These are phyloP conservation scores for Aspergillus biplanus DNA, from an alignment of 495 filamentous ascomycete species.

Conservation along the genomic window DNA sequence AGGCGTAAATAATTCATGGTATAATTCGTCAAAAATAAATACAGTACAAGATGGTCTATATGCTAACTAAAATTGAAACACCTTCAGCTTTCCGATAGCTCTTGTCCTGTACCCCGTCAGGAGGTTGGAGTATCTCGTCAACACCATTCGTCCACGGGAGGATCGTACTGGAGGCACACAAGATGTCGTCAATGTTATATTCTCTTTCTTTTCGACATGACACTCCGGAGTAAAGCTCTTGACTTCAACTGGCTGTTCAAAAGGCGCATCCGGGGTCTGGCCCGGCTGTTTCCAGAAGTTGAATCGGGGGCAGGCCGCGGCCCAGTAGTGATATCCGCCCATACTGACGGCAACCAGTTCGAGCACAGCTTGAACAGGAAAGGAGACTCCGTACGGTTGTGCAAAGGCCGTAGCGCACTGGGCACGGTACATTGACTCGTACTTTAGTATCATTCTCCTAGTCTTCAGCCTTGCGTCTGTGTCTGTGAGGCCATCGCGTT, in stretches of 20 bases:
- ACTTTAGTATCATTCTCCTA: background rate
- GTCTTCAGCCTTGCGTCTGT: background rate
- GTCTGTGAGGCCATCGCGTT: background rate
- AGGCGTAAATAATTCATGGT: too few relatives aligned
- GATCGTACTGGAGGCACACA: too few relatives aligned
- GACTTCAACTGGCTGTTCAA: slow-evolving; percentile 26
- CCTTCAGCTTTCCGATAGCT: too few relatives aligned
- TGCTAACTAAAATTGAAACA: too few relatives aligned
- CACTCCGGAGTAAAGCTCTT: too few relatives aligned
- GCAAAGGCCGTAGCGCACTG: background rate
- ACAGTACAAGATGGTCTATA: too few relatives aligned
- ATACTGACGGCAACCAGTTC: background rate
- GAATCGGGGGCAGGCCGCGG: background rate
- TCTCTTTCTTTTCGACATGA: too few relatives aligned
- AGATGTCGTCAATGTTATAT: too few relatives aligned
- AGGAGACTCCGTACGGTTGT: background rate
- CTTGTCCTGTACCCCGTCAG: too few relatives aligned
- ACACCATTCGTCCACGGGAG: too few relatives aligned
- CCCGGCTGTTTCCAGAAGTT: background rate
- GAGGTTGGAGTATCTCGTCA: too few relatives aligned
- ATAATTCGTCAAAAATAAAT: too few relatives aligned
- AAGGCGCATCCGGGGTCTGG: background rate
- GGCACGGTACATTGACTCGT: background rate
- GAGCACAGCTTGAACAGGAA: background rate
- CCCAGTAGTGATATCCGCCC: slow-evolving; percentile 5